These are phyloP conservation scores for Saraca asoca DNA, from an alignment of 331 rosid genomes.

Conservation along the genomic window DNA sequence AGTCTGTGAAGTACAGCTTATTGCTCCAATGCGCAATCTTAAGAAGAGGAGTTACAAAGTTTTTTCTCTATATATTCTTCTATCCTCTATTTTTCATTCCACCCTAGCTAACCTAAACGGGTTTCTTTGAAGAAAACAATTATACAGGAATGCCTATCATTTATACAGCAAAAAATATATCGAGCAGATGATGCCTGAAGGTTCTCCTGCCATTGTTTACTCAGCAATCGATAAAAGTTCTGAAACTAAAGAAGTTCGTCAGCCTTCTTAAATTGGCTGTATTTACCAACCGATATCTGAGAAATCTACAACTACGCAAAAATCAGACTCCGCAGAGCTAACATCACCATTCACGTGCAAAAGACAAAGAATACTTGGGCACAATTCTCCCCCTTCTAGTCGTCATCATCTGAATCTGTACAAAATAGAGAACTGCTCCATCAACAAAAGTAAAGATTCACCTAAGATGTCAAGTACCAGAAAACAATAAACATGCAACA, in stretches of 20 bases:
- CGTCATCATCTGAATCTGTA: constrained; percentile 96
- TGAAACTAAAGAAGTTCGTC: constrained; percentile 42
- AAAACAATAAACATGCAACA: too few species aligned
- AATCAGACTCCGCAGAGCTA: constrained; percentile 46
- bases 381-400: constrained; percentile 51
- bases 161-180: constrained; percentile 62
- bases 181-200: constrained; percentile 36
- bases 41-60: neutral
- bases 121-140: constrained; percentile 47
- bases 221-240: constrained; percentile 43
- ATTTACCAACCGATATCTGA: constrained; percentile 39
- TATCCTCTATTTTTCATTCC: constrained; percentile 35
- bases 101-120: constrained; percentile 38
- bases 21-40: constrained; percentile 2
- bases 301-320: constrained; percentile 47
- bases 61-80: constrained; percentile 12
- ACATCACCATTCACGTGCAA: constrained; percentile 43
- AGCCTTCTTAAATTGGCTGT: constrained; percentile 47
- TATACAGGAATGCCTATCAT: constrained; percentile 68
- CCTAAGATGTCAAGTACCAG: neutral
- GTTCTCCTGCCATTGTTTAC: constrained; percentile 43
- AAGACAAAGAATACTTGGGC: constrained; percentile 35
- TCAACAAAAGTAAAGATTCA: constrained; percentile 7
- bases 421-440: constrained; percentile 29
- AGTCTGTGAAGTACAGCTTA: neutral